Conservation (phyloP, 2,329 filamentous ascomycete species). For the Aspergillus quadrilineatus region DNA sequence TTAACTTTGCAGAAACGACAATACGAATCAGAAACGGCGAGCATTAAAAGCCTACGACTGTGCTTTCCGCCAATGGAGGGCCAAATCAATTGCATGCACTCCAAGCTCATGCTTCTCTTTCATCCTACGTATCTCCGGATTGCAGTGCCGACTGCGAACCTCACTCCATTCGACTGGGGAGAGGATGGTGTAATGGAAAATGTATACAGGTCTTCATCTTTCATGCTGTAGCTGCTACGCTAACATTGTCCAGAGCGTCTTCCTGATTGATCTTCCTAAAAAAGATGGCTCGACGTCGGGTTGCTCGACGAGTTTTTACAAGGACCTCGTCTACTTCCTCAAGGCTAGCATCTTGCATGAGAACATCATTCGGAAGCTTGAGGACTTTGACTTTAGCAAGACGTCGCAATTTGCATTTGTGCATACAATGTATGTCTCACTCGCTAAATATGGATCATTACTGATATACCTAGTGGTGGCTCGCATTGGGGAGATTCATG, state of each 20-base stretch:
- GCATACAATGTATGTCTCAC: constrained; percentile 68
- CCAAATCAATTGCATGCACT: constrained; percentile 77
- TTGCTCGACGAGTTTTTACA: constrained; percentile 57
- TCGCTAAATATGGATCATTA: background rate
- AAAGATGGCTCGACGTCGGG: constrained; percentile 30
- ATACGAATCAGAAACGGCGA: constrained; percentile 41
- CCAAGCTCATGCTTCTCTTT: constrained; percentile 88
- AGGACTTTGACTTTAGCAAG: constrained; percentile 76
- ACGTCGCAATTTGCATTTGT: constrained; percentile 76
- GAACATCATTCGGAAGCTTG: constrained; percentile 65
- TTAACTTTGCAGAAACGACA: constrained; percentile 32
- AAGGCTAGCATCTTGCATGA: constrained; percentile 64
- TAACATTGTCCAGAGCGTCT: constrained; percentile 61
- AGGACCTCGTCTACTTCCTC: constrained; percentile 70
- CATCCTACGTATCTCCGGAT: constrained; percentile 71
- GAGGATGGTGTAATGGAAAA: constrained; percentile 79
- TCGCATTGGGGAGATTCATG: constrained; percentile 52
- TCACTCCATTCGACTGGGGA: constrained; percentile 86
- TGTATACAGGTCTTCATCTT: constrained; percentile 42
- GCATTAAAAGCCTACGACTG: constrained; percentile 57
- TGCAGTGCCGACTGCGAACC: constrained; percentile 82
- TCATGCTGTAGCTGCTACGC: constrained; percentile 15
- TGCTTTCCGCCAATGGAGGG: constrained; percentile 82
- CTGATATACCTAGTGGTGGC: constrained; percentile 50
- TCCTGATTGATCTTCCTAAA: constrained; percentile 83